Evolutionary conservation across 305 asterid species (phyloP).

Genomic region (Solanum aculeatissimum): DNA sequence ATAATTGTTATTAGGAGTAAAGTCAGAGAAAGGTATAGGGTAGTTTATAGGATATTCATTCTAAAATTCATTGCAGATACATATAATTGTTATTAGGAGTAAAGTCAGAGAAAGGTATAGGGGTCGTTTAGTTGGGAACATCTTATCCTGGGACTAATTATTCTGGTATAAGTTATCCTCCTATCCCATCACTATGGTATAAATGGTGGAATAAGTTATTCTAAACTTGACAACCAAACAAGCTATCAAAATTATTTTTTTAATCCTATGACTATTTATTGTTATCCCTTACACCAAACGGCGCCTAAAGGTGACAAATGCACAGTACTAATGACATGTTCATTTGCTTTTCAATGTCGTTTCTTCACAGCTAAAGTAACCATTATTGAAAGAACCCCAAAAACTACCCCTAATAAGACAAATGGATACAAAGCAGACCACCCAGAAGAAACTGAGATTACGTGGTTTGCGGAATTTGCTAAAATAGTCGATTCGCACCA

Average conservation of each 20-base stretch:
- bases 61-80: slow-evolving; percentile 1
- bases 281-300: too few species aligned
- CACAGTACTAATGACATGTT: not conserved
- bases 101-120: not conserved
- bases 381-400: too few species aligned
- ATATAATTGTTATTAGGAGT: not conserved
- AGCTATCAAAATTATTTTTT: too few species aligned
- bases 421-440: slow-evolving; percentile 75
- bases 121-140: too few species aligned
- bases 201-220: too few species aligned
- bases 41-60: not conserved
- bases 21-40: not conserved
- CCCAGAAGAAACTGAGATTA: slow-evolving; percentile 5
- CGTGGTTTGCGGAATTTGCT: not conserved
- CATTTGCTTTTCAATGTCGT: not conserved
- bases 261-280: too few species aligned
- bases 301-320: not conserved
- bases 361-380: not conserved
- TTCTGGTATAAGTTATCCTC: too few species aligned
- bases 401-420: not conserved
- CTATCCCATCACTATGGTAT: too few species aligned
- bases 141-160: too few species aligned
- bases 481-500: slow-evolving; percentile 39
- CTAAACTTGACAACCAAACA: too few species aligned
- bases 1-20: not conserved